These are phyloP conservation scores for Ophiocordyceps camponoti-saundersi DNA, from an alignment of 2,329 filamentous ascomycete species.

Conservation along the genomic window DNA sequence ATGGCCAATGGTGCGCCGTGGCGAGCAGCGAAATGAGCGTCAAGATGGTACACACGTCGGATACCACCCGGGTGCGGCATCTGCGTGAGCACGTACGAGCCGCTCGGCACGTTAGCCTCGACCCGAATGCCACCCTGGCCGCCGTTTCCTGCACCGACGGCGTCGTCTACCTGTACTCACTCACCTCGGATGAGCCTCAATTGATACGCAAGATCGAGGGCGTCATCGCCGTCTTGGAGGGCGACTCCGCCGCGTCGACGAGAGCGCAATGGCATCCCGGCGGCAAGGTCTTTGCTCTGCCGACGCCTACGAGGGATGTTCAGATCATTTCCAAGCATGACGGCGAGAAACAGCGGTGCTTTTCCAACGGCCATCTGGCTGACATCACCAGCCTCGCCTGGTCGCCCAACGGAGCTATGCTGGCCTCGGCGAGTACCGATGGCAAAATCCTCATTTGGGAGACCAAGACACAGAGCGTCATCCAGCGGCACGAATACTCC, in stretches of 20 bases:
- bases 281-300: conserved; percentile 73
- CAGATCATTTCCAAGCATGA: conserved; percentile 77
- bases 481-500: conserved; percentile 62
- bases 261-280: conserved; percentile 84
- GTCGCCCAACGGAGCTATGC: conserved; percentile 85
- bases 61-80: conserved; percentile 60
- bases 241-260: conserved; percentile 55
- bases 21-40: conserved; percentile 93
- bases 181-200: conserved; percentile 62
- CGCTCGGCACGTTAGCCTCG: conserved; percentile 85
- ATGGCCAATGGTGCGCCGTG: conserved; percentile 78
- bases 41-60: conserved; percentile 69
- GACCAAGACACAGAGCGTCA: conserved; percentile 65
- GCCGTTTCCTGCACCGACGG: conserved; percentile 80
- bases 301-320: conserved; percentile 67
- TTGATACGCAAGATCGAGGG: conserved; percentile 74
- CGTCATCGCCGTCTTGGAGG: conserved; percentile 62
- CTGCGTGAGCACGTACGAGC: conserved; percentile 71
- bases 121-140: conserved; percentile 58
- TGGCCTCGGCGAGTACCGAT: conserved; percentile 55
- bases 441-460: conserved; percentile 73
- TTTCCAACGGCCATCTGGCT: conserved; percentile 62
- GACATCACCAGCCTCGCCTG: conserved; percentile 79
- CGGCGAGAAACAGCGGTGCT: conserved; percentile 73
- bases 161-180: conserved; percentile 74